phyloP scores from a whole-genome alignment of 768 basidiomycete species.

The Pleurotus salmoneostramineus region DNA sequence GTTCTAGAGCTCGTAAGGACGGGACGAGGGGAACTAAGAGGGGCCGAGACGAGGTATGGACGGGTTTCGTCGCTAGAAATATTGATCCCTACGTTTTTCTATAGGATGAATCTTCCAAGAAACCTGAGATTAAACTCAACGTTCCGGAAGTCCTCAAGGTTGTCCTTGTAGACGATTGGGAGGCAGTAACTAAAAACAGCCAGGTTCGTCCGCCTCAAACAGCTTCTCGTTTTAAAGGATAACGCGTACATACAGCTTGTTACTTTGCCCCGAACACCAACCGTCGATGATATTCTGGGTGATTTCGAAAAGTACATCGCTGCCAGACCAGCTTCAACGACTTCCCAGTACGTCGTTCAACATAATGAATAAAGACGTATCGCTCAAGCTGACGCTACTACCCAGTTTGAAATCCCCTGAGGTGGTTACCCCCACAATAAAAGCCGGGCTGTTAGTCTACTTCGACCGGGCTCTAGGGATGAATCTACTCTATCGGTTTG shows the following conservation, averaged over 20 bases:
- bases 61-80: not conserved
- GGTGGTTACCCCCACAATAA: conserved; percentile 72
- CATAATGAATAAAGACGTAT: not conserved
- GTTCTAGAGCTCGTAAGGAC: conserved; percentile 47
- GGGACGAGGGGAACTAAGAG: conserved; percentile 65
- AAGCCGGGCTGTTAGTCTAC: conserved; percentile 84
- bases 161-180: conserved; percentile 95
- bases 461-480: conserved; percentile 90
- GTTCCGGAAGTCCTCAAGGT: conserved; percentile 90
- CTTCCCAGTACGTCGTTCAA: conserved; percentile 37
- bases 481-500: conserved; percentile 91
- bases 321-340: conserved; percentile 29
- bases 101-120: conserved; percentile 75
- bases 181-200: conserved; percentile 90
- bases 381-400: not conserved
- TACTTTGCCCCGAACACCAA: conserved; percentile 74
- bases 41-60: conserved; percentile 66
- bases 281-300: conserved; percentile 69
- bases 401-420: conserved; percentile 64
- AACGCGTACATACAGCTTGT: conserved; percentile 62
- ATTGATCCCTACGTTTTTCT: too few species aligned
- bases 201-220: conserved; percentile 47
- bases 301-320: conserved; percentile 69
- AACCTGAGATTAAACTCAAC: conserved; percentile 86
- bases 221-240: not conserved